Percentiles rank a stretch among this genome's conserved stretches.
Conservation (phyloP, 1,284 basidiomycete genomes). For the Xanthoconium separans region DNA sequence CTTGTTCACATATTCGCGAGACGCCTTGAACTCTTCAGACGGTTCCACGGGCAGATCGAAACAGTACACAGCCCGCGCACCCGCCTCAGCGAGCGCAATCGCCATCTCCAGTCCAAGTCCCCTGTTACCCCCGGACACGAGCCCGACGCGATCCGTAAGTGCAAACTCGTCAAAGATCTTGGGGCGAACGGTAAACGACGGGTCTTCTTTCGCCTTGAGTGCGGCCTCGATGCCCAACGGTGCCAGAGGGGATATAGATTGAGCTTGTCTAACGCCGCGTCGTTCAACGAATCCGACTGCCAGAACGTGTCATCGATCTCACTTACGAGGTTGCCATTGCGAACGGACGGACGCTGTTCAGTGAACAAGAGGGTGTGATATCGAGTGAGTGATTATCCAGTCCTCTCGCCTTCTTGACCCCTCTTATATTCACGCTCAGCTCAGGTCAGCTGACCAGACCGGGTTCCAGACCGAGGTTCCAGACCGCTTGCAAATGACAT, state of each 20-base stretch:
- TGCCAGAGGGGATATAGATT: conserved; percentile 53
- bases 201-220: conserved; percentile 40
- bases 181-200: conserved; percentile 36
- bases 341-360: neutral
- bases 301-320: neutral
- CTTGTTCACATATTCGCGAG: conserved; percentile 50
- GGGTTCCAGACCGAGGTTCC: too few relatives aligned
- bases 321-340: conserved; percentile 24
- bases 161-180: conserved; percentile 74
- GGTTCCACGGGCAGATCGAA: conserved; percentile 69
- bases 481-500: too few relatives aligned
- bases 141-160: conserved; percentile 68
- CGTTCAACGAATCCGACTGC: neutral
- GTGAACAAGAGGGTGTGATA: neutral
- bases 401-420: too few relatives aligned
- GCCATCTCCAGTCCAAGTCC: conserved; percentile 85
- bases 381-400: too few relatives aligned
- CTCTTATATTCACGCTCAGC: too few relatives aligned
- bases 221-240: conserved; percentile 65
- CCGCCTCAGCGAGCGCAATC: conserved; percentile 72
- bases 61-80: conserved; percentile 74
- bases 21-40: conserved; percentile 64
- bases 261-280: conserved; percentile 21
- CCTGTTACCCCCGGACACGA: conserved; percentile 78
- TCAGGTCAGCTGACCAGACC: too few relatives aligned